phyloP scores from a whole-genome alignment of 1,139 yeast species.

The Magnusiomyces fungicola region DNA sequence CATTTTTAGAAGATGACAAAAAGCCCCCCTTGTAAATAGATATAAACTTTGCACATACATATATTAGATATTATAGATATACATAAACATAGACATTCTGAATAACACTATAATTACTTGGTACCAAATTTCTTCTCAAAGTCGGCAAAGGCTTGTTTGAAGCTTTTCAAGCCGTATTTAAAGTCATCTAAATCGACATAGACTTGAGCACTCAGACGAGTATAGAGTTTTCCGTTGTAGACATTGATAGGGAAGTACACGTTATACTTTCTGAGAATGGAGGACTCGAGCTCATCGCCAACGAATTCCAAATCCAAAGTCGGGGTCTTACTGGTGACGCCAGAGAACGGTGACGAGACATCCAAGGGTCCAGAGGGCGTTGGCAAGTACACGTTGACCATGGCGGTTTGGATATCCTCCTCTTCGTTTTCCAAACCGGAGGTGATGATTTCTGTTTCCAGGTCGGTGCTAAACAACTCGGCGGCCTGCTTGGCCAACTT shows the following conservation, averaged over 20 bases:
- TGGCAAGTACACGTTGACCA: slow-evolving; percentile 46
- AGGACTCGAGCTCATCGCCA: slow-evolving; percentile 13
- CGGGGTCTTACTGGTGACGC: no score
- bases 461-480: slow-evolving; percentile 31
- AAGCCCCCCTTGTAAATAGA: no score
- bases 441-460: slow-evolving; percentile 33
- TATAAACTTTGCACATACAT: no score
- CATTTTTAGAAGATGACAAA: no score
- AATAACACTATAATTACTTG: no score
- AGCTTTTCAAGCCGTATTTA: slow-evolving; percentile 37
- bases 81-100: no score
- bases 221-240: slow-evolving; percentile 38
- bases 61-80: no score
- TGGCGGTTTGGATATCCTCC: slow-evolving; percentile 32
- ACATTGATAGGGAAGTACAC: slow-evolving; percentile 43
- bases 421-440: slow-evolving; percentile 27
- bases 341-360: neutral
- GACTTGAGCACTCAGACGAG: slow-evolving; percentile 53
- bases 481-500: slow-evolving; percentile 42
- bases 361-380: slow-evolving; percentile 11
- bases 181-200: slow-evolving; percentile 53
- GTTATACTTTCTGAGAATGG: slow-evolving; percentile 29
- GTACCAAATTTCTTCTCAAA: neutral
- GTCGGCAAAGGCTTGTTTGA: slow-evolving; percentile 15
- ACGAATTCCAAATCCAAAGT: slow-evolving; percentile 4